phyloP scores from a whole-genome alignment of 768 basidiomycete species.

The Mycena haematopus region DNA sequence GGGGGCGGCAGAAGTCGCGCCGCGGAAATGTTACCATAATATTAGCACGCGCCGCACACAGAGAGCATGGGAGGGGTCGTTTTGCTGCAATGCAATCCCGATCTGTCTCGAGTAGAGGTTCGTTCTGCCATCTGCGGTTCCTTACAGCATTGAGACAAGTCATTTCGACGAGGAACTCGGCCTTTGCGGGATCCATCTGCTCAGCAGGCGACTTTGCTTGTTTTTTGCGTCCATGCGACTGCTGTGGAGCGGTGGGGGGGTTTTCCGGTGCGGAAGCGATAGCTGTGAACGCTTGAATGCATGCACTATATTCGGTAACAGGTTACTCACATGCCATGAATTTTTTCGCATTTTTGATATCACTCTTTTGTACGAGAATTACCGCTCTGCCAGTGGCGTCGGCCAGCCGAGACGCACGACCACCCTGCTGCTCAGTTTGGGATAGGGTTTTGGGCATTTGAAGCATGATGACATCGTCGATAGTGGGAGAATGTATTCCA shows the following conservation, averaged over 20 bases:
- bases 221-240: not conserved
- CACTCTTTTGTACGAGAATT: not conserved
- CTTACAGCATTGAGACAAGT: not conserved
- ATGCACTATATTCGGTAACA: not conserved
- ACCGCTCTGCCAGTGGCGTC: not conserved
- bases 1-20: not conserved
- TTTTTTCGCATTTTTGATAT: not conserved
- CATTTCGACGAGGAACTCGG: not conserved
- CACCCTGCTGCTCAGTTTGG: not conserved
- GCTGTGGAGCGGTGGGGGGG: not conserved
- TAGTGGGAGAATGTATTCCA: not conserved
- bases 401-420: not conserved
- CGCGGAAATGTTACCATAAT: not conserved
- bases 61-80: not conserved
- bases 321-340: not conserved
- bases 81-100: not conserved
- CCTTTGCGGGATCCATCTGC: not conserved
- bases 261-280: no score
- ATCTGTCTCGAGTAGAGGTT: not conserved
- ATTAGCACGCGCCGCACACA: not conserved
- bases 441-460: not conserved
- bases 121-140: not conserved
- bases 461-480: not conserved
- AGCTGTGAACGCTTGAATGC: not conserved
- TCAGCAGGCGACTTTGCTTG: not conserved